Conservation (phyloP, 1,284 basidiomycete genomes). For the Serendipita sp. region DNA sequence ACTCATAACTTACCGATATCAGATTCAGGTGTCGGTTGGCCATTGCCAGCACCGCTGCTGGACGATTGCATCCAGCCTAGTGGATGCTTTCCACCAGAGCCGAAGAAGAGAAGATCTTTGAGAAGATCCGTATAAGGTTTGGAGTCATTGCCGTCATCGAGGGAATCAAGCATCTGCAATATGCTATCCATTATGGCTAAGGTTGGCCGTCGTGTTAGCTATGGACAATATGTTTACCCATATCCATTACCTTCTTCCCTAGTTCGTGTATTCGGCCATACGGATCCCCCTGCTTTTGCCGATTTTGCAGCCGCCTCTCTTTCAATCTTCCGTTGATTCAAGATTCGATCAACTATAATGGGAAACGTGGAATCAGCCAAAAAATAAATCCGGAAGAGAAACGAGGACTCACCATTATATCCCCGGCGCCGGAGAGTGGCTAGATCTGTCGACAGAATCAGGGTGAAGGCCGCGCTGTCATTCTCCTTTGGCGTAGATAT, state of each 20-base stretch:
- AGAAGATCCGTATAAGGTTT: not conserved
- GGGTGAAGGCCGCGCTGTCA: constrained; percentile 80
- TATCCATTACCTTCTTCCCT: constrained; percentile 16
- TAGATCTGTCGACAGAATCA: constrained; percentile 82
- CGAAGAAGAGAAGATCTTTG: constrained; percentile 3
- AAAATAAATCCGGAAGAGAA: not conserved
- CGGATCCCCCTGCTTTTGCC: constrained; percentile 21
- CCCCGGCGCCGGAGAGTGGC: constrained; percentile 73
- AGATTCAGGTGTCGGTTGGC: not conserved
- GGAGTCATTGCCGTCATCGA: not conserved
- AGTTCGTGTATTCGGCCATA: constrained; percentile 22
- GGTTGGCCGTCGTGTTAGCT: no score
- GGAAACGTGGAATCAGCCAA: not conserved
- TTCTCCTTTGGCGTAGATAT: constrained; percentile 65
- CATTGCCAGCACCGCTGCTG: not conserved
- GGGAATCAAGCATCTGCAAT: not conserved
- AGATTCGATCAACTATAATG: constrained; percentile 69
- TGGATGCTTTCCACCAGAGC: not conserved
- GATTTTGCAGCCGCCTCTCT: constrained; percentile 33
- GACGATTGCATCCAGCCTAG: not conserved
- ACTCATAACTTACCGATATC: not conserved
- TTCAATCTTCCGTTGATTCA: constrained; percentile 71
- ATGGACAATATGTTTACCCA: no score
- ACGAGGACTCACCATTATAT: constrained; percentile 48
- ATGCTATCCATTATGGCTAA: not conserved